Percentiles rank a stretch among this genome's conserved stretches.
These are phyloP conservation scores for Eimeria necatrix DNA, from an alignment of 169 alveolate genomes.

Conservation along the genomic window DNA sequence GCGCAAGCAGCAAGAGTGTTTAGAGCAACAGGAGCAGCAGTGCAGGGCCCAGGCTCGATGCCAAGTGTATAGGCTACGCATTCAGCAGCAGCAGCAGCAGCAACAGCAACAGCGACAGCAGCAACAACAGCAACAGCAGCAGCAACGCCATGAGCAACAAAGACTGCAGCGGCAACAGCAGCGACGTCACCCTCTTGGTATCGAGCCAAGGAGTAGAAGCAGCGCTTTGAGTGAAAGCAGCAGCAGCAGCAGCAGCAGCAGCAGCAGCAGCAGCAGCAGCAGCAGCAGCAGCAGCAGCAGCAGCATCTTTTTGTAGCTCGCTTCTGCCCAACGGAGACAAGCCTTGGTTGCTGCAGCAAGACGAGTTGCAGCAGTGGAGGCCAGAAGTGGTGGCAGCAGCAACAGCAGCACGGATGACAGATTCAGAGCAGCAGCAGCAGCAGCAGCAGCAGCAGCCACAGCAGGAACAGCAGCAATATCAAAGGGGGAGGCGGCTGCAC, in stretches of 20 bases:
- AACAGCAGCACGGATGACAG: not conserved
- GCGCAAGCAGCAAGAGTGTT: no score
- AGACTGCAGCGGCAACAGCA: no score
- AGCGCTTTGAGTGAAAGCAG: not conserved
- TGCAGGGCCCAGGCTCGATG: no score
- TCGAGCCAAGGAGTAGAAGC: no score
- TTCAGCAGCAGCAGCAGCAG: no score
- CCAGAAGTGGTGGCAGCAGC: constrained; percentile 5
- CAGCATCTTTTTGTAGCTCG: not conserved
- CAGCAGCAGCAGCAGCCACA: constrained; percentile 17
- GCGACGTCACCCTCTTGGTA: no score
- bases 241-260: constrained; percentile 7
- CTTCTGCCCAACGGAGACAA: not conserved
- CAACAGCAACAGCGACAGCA: no score
- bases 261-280: no score
- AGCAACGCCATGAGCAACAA: no score
- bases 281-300: not conserved
- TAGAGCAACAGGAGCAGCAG: no score
- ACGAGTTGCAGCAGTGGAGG: not conserved
- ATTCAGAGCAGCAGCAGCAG: constrained; percentile 4
- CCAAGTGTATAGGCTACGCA: no score
- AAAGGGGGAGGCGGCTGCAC: not conserved
- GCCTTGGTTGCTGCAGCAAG: constrained; percentile 35
- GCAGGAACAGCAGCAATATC: not conserved
- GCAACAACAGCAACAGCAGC: no score